A percentile compares a stretch with the other conserved stretches of the same genome.
Evolutionary conservation across 2,329 filamentous ascomycete genomes (phyloP).

Genomic region (Sphaerulina vaccinii): DNA sequence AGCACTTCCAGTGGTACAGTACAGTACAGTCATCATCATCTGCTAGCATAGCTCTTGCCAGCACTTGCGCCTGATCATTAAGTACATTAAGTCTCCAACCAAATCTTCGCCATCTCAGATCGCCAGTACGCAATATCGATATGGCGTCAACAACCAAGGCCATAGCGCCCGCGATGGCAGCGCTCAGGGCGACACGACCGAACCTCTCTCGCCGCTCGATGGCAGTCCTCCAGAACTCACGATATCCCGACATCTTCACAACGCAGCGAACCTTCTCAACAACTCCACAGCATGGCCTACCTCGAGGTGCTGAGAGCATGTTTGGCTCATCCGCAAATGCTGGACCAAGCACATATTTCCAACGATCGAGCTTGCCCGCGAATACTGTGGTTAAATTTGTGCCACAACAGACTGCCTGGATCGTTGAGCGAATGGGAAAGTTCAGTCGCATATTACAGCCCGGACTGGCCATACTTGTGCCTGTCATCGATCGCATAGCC

Average conservation of each 20-base stretch:
- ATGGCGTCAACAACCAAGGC: neutral
- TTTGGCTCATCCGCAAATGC: conserved; percentile 34
- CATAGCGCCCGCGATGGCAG: conserved; percentile 25
- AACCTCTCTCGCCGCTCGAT: conserved; percentile 35
- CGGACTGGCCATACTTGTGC: conserved; percentile 82
- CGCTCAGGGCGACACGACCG: conserved; percentile 43
- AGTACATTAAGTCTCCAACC: too few species aligned
- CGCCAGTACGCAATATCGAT: too few species aligned
- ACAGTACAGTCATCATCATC: too few species aligned
- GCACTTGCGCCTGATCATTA: too few species aligned
- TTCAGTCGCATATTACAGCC: conserved; percentile 92
- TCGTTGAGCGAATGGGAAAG: conserved; percentile 98
- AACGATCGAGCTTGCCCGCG: conserved; percentile 66
- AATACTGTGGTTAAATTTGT: conserved; percentile 93
- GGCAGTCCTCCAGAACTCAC: conserved; percentile 36
- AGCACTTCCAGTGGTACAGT: too few species aligned
- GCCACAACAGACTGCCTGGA: conserved; percentile 99
- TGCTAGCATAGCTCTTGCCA: too few species aligned
- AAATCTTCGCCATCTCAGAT: too few species aligned
- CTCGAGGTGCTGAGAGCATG: conserved; percentile 35
- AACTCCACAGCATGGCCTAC: conserved; percentile 29
- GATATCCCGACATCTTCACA: conserved; percentile 31
- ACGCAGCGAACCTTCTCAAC: conserved; percentile 31
- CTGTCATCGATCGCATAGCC: conserved; percentile 90
- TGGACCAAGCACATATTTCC: conserved; percentile 40